Conservation (phyloP, 108 stramenopile species). For the Fragilaria crotonensis region DNA sequence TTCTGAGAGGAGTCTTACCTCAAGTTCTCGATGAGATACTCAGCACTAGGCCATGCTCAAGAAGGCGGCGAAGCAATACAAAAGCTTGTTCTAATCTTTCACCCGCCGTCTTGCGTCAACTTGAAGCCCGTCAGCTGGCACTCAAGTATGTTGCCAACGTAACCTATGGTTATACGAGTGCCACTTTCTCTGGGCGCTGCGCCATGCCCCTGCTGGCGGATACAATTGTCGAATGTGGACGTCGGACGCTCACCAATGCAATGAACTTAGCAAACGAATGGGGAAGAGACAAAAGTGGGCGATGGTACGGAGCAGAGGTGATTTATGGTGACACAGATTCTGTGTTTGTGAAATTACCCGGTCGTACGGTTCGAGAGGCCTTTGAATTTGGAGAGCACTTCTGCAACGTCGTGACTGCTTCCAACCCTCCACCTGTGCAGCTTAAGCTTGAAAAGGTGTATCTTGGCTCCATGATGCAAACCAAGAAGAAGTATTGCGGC, state of each 20-base stretch:
- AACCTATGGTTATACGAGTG: slow-evolving; percentile 94
- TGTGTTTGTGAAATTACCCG: slow-evolving; percentile 90
- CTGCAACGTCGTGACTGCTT: slow-evolving; percentile 71
- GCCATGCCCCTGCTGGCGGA: slow-evolving; percentile 95
- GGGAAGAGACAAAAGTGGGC: slow-evolving; percentile 48
- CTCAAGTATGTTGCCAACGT: slow-evolving; percentile 98
- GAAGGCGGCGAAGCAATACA: slow-evolving; percentile 86
- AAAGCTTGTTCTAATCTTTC: slow-evolving; percentile 51
- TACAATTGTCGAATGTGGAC: slow-evolving; percentile 92
- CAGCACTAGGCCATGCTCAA: slow-evolving; percentile 93
- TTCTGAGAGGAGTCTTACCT: slow-evolving; percentile 91
- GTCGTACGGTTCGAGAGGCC: slow-evolving; percentile 77
- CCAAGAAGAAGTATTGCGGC: slow-evolving; percentile 86
- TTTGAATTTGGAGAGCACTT: slow-evolving; percentile 91
- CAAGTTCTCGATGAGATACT: slow-evolving; percentile 95
- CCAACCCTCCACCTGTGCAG: slow-evolving; percentile 88
- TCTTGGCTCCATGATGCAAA: slow-evolving; percentile 77
- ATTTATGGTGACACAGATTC: slow-evolving; percentile 97
- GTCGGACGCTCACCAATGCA: slow-evolving; percentile 78
- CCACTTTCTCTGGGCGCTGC: slow-evolving; percentile 93
- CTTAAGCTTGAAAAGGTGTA: slow-evolving; percentile 98
- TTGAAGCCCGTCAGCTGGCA: slow-evolving; percentile 97
- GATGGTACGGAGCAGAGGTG: slow-evolving; percentile 79
- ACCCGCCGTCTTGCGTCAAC: slow-evolving; percentile 69
- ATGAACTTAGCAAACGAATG: slow-evolving; percentile 78